Evolutionary conservation across 176 grass and related monocot genomes (phyloP).

Genomic region (Raddia guianensis): DNA sequence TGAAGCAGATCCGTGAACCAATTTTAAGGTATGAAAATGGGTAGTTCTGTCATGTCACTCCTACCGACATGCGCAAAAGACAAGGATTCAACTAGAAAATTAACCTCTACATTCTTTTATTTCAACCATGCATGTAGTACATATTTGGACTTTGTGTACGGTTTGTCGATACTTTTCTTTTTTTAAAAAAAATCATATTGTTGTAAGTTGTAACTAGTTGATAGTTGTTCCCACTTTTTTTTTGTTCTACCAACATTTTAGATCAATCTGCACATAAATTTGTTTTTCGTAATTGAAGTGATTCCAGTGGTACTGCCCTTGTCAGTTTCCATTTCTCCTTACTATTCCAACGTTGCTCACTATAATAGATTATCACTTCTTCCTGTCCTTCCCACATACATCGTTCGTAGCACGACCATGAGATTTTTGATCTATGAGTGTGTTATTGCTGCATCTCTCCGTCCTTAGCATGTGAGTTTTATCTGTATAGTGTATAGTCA

Average conservation of each 20-base stretch:
- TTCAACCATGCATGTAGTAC: neutral
- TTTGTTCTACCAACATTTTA: neutral
- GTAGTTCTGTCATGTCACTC: neutral
- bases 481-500: neutral
- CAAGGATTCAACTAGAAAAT: neutral
- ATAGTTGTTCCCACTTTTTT: neutral
- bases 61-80: neutral
- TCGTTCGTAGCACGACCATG: neutral
- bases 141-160: neutral
- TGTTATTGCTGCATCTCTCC: conserved; percentile 19
- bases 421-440: neutral
- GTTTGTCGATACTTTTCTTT: conserved; percentile 15
- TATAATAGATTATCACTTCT: neutral
- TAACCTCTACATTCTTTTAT: conserved; percentile 12
- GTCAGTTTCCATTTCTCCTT: conserved; percentile 17
- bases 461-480: conserved; percentile 13
- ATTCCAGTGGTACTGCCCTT: conserved; percentile 3
- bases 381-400: neutral
- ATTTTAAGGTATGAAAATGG: conserved; percentile 48
- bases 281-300: neutral
- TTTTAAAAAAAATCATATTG: neutral
- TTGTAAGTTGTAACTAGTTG: neutral
- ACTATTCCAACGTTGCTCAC: neutral
- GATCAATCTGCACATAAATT: neutral
- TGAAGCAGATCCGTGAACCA: conserved; percentile 50